These are phyloP conservation scores for Penicillium cosmopolitanum DNA, from an alignment of 495 filamentous ascomycete species.

Conservation along the genomic window DNA sequence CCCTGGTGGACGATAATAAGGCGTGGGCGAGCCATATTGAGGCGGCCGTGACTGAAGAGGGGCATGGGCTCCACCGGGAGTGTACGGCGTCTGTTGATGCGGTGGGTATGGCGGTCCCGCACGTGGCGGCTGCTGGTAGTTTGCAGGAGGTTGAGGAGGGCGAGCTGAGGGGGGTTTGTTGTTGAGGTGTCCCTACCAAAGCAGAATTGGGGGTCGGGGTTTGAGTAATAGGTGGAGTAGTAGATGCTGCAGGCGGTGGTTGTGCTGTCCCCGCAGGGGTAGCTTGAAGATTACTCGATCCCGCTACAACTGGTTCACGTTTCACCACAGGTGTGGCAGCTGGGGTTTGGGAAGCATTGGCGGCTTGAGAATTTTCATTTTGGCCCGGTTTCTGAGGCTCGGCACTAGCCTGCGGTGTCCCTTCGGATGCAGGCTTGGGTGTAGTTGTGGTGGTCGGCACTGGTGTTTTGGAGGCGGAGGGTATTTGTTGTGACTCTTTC, in stretches of 20 bases:
- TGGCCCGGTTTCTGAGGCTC: slow-evolving; percentile 28
- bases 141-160: slow-evolving; percentile 23
- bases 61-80: slow-evolving; percentile 25
- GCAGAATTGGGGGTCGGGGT: slow-evolving; percentile 27
- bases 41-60: slow-evolving; percentile 45
- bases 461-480: slow-evolving; percentile 30
- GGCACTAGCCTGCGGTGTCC: slow-evolving; percentile 32
- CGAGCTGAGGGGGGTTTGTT: slow-evolving; percentile 30
- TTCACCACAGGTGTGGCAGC: slow-evolving; percentile 31
- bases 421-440: slow-evolving; percentile 27
- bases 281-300: slow-evolving; percentile 13
- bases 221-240: slow-evolving; percentile 24
- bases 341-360: slow-evolving; percentile 16
- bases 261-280: slow-evolving; percentile 22
- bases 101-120: slow-evolving; percentile 34
- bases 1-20: slow-evolving; percentile 39
- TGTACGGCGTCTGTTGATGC: slow-evolving; percentile 40
- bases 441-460: slow-evolving; percentile 18
- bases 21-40: slow-evolving; percentile 37
- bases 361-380: slow-evolving; percentile 9
- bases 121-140: slow-evolving; percentile 28
- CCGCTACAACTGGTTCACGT: slow-evolving; percentile 33
- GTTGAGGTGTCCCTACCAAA: slow-evolving; percentile 20
- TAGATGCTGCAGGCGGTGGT: slow-evolving; percentile 18
- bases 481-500: slow-evolving; percentile 29